These are phyloP conservation scores for Chimonanthus salicifolius DNA, from an alignment of 164 flowering plant species.

Conservation along the genomic window DNA sequence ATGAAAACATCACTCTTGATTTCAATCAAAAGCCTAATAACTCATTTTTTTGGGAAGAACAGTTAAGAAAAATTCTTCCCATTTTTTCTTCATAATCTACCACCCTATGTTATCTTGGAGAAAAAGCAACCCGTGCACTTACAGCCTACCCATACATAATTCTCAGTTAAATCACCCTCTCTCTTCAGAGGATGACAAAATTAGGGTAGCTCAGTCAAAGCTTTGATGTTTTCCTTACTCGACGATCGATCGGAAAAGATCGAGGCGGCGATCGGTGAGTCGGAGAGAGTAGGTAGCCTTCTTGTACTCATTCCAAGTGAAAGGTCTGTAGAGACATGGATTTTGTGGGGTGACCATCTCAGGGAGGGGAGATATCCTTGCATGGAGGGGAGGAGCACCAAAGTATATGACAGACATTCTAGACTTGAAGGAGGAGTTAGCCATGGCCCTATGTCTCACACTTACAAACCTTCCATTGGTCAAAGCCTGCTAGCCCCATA, in stretches of 20 bases:
- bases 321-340: conserved; percentile 47
- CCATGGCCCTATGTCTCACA: conserved; percentile 66
- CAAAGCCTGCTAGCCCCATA: conserved; percentile 36
- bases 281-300: conserved; percentile 46
- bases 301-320: conserved; percentile 80
- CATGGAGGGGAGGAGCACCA: conserved; percentile 58
- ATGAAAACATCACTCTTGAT: too few relatives aligned
- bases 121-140: not conserved
- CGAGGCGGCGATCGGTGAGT: conserved; percentile 47
- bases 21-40: too few relatives aligned
- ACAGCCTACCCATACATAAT: not conserved
- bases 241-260: conserved; percentile 31
- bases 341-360: conserved; percentile 35
- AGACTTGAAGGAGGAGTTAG: conserved; percentile 38
- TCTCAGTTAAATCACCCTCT: not conserved
- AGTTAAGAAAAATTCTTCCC: not conserved
- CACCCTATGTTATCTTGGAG: too few relatives aligned
- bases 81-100: not conserved
- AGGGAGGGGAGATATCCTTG: conserved; percentile 44
- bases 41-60: too few relatives aligned
- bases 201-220: not conserved
- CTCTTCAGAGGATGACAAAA: not conserved
- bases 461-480: conserved; percentile 78
- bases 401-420: conserved; percentile 70
- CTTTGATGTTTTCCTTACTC: not conserved